Conservation (phyloP, 1,139 yeast species). For the Protomyces gravidus region DNA sequence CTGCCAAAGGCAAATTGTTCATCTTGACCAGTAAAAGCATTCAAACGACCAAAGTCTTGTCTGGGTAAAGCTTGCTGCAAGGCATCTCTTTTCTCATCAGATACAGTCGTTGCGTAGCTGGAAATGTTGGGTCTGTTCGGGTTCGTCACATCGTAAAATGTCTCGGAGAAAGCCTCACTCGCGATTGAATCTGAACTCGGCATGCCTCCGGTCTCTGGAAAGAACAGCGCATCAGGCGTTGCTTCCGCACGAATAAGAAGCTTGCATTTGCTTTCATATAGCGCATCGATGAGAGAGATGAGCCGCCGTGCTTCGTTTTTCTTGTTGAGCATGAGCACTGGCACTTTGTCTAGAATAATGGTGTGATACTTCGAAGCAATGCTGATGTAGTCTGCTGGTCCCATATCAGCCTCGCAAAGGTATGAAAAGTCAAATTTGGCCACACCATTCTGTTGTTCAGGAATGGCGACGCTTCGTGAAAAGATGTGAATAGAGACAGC, state of each 20-base stretch:
- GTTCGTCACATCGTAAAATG: slow-evolving; percentile 54
- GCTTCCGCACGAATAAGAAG: slow-evolving; percentile 86
- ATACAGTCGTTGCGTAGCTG: slow-evolving; percentile 48
- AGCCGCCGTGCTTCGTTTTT: slow-evolving; percentile 84
- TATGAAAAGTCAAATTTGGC: slow-evolving; percentile 54
- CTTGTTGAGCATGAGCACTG: slow-evolving; percentile 68
- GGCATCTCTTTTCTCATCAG: slow-evolving; percentile 39
- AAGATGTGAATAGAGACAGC: slow-evolving; percentile 44
- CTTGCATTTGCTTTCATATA: slow-evolving; percentile 82
- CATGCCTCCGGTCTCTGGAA: slow-evolving; percentile 49
- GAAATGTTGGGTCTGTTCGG: slow-evolving; percentile 71
- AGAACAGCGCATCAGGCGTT: slow-evolving; percentile 73
- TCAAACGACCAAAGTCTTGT: slow-evolving; percentile 48
- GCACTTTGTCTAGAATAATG: slow-evolving; percentile 63
- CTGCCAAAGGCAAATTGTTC: slow-evolving; percentile 70
- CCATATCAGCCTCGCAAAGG: slow-evolving; percentile 56
- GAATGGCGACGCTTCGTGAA: slow-evolving; percentile 51
- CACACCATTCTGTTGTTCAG: slow-evolving; percentile 44
- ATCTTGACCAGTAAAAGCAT: slow-evolving; percentile 71
- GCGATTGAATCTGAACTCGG: slow-evolving; percentile 26
- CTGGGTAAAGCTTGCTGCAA: slow-evolving; percentile 15
- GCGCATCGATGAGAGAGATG: slow-evolving; percentile 91
- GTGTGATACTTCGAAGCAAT: slow-evolving; percentile 58
- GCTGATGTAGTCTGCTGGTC: slow-evolving; percentile 62
- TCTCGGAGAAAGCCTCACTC: slow-evolving; percentile 49